Percentiles rank a stretch among this genome's conserved stretches.
These are phyloP conservation scores for Penicillium silybi DNA, from an alignment of 495 filamentous ascomycete species.

Conservation along the genomic window DNA sequence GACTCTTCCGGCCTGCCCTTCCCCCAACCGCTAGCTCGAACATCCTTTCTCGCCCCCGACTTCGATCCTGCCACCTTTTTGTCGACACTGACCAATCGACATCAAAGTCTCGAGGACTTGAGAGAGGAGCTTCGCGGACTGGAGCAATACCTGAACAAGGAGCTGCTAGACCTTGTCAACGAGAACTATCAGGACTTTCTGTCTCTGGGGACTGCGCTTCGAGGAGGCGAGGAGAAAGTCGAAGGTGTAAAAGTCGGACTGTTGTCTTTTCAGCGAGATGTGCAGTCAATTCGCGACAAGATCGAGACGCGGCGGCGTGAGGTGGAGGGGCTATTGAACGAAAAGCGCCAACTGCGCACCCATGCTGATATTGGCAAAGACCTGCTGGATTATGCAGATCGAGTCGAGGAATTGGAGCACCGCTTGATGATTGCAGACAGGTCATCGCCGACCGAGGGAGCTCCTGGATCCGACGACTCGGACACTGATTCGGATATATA, in stretches of 20 bases:
- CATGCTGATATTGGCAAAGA: conserved; percentile 57
- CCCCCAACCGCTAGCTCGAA: conserved; percentile 72
- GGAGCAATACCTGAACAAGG: conserved; percentile 67
- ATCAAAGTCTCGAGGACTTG: conserved; percentile 94
- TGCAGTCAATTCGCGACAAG: conserved; percentile 54
- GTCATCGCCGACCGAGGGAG: conserved; percentile 5
- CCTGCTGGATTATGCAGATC: conserved; percentile 66
- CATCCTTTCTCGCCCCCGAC: conserved; percentile 69
- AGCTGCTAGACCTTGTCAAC: conserved; percentile 91
- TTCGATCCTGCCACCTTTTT: conserved; percentile 85
- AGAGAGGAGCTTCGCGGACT: conserved; percentile 78
- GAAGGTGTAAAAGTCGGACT: conserved; percentile 88
- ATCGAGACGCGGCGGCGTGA: conserved; percentile 52
- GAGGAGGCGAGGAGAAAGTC: conserved; percentile 84
- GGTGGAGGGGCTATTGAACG: conserved; percentile 49
- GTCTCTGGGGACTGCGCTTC: conserved; percentile 72
- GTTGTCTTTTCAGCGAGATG: conserved; percentile 76
- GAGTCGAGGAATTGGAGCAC: conserved; percentile 71
- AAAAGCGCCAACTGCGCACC: conserved; percentile 49
- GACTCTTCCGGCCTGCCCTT: conserved; percentile 72
- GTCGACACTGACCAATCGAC: conserved; percentile 74
- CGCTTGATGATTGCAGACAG: conserved; percentile 53
- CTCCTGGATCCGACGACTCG: conserved; percentile 13
- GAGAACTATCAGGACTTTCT: conserved; percentile 89
- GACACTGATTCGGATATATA: conserved; percentile 39